A percentile compares a stretch with the other conserved stretches of the same genome.
These are phyloP conservation scores for Hypoxylon fragiforme DNA, from an alignment of 495 filamentous ascomycete genomes.

Conservation along the genomic window DNA sequence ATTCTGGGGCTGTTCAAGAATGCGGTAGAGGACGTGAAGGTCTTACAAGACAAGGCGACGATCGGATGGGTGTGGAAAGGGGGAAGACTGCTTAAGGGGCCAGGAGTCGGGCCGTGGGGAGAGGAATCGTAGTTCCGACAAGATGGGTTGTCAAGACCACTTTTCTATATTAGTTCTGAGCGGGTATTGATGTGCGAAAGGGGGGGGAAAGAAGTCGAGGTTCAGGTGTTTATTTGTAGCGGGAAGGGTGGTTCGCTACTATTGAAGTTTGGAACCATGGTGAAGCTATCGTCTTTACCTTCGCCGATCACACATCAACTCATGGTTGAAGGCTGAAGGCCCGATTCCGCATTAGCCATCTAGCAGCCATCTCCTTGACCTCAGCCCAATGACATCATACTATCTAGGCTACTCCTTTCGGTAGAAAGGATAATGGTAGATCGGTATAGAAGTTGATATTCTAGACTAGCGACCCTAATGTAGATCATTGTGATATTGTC, in stretches of 20 bases:
- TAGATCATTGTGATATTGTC: too few relatives aligned
- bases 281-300: constrained; percentile 4
- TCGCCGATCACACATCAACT: background rate
- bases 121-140: constrained; percentile 25
- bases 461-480: too few relatives aligned
- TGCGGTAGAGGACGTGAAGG: constrained; percentile 50
- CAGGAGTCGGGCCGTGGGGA: constrained; percentile 44
- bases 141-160: too few relatives aligned
- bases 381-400: too few relatives aligned
- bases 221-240: too few relatives aligned
- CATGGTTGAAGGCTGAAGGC: background rate
- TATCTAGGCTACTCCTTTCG: too few relatives aligned
- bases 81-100: constrained; percentile 48
- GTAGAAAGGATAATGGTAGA: too few relatives aligned
- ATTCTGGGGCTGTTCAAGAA: constrained; percentile 49
- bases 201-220: constrained; percentile 35
- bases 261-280: constrained; percentile 34
- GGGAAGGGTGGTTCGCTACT: background rate
- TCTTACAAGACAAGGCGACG: constrained; percentile 46
- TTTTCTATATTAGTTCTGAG: constrained; percentile 43
- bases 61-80: constrained; percentile 54
- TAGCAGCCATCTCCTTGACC: too few relatives aligned
- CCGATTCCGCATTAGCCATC: background rate
- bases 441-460: too few relatives aligned
- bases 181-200: constrained; percentile 41